Evolutionary conservation across 768 basidiomycete species (phyloP).

Genomic region (Sporobolomyces roseus): DNA sequence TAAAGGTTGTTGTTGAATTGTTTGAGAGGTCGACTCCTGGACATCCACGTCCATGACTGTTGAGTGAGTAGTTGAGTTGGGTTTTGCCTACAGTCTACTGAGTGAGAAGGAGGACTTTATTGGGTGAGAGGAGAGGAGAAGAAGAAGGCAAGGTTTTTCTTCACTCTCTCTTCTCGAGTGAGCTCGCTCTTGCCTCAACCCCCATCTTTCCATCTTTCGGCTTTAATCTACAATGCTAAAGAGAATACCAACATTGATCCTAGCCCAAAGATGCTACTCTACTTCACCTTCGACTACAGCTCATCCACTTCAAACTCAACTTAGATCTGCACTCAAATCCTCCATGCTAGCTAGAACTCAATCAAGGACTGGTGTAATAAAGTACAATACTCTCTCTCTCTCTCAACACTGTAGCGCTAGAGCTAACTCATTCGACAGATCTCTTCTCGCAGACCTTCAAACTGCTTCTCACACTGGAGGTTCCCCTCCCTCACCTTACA

Average conservation of each 20-base stretch:
- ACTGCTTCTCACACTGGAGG: slow-evolving; percentile 23
- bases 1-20: too few relatives aligned
- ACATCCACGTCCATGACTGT: slow-evolving; percentile 10
- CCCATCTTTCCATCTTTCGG: neutral
- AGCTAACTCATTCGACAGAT: slow-evolving; percentile 10
- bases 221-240: slow-evolving; percentile 5
- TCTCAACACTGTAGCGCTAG: neutral
- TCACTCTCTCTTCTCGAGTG: neutral
- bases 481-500: slow-evolving; percentile 24
- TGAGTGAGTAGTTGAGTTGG: neutral
- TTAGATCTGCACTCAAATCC: slow-evolving; percentile 27
- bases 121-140: neutral
- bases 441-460: slow-evolving; percentile 34
- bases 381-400: too few relatives aligned
- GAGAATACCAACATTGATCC: neutral
- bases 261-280: neutral
- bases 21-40: neutral
- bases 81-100: neutral
- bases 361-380: slow-evolving; percentile 10
- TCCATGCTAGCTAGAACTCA: slow-evolving; percentile 28
- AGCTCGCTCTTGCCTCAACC: neutral
- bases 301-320: slow-evolving; percentile 20
- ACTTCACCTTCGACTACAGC: slow-evolving; percentile 10
- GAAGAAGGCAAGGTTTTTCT: neutral
- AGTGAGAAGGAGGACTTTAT: slow-evolving; percentile 4